Evolutionary conservation across 257 asterid species (phyloP).

Genomic region (Ballota nigra): DNA sequence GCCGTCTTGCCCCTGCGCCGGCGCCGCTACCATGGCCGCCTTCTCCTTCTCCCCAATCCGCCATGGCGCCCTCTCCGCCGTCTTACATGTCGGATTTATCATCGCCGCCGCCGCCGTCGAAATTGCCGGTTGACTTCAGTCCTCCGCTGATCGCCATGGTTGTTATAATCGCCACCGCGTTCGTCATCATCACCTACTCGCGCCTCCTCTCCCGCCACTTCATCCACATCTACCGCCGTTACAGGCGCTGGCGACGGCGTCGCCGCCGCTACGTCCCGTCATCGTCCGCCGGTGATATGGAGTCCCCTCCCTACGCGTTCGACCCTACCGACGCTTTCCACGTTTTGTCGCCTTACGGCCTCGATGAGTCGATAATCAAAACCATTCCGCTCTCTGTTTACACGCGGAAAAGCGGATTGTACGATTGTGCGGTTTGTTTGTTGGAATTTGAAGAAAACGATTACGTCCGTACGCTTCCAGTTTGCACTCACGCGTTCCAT

Average conservation of each 20-base stretch:
- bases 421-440: slow-evolving; percentile 87
- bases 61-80: slow-evolving; percentile 14
- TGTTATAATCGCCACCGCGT: slow-evolving; percentile 73
- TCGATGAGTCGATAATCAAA: slow-evolving; percentile 81
- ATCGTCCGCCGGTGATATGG: slow-evolving; percentile 69
- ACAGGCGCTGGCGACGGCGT: slow-evolving; percentile 66
- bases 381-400: slow-evolving; percentile 77
- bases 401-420: slow-evolving; percentile 52
- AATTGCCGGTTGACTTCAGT: slow-evolving; percentile 69
- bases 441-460: slow-evolving; percentile 80
- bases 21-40: slow-evolving; percentile 27
- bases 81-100: slow-evolving; percentile 15
- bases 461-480: slow-evolving; percentile 85
- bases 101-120: slow-evolving; percentile 58
- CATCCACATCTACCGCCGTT: slow-evolving; percentile 59
- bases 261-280: slow-evolving; percentile 73
- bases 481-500: slow-evolving; percentile 80
- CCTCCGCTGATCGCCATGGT: slow-evolving; percentile 97
- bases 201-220: slow-evolving; percentile 78
- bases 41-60: slow-evolving; percentile 21
- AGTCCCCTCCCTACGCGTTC: slow-evolving; percentile 71
- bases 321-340: slow-evolving; percentile 61
- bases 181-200: slow-evolving; percentile 84
- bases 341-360: slow-evolving; percentile 83
- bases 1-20: slow-evolving; percentile 30